These are phyloP conservation scores for Lentinus tigrinus DNA, from an alignment of 768 basidiomycete species.

Conservation along the genomic window DNA sequence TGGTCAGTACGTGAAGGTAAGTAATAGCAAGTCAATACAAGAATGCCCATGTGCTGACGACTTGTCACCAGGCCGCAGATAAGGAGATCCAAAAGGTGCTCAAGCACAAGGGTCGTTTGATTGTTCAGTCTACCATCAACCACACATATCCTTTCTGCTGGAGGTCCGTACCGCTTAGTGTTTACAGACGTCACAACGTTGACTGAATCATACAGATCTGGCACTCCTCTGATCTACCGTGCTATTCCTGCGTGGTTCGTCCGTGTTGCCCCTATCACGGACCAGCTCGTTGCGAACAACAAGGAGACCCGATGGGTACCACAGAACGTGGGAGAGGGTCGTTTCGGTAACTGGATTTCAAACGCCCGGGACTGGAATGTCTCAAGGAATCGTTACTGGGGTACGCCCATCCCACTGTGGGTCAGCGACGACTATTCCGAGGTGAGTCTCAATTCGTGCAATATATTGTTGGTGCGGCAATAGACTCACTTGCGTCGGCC, in stretches of 20 bases:
- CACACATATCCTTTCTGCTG: slow-evolving; percentile 98
- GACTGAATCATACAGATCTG: slow-evolving; percentile 57
- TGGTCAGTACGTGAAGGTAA: slow-evolving; percentile 87
- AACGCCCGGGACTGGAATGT: slow-evolving; percentile 99
- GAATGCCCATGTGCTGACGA: background rate
- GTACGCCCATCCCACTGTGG: slow-evolving; percentile 97
- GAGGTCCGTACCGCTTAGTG: slow-evolving; percentile 52
- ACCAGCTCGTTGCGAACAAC: slow-evolving; percentile 89
- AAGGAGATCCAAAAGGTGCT: slow-evolving; percentile 89
- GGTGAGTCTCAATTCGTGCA: slow-evolving; percentile 37
- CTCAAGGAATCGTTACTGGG: slow-evolving; percentile 99
- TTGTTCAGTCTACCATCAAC: slow-evolving; percentile 82
- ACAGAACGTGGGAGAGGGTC: slow-evolving; percentile 81
- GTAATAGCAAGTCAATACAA: slow-evolving; percentile 10
- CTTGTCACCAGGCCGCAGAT: slow-evolving; percentile 70
- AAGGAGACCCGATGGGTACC: slow-evolving; percentile 94
- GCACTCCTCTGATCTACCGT: slow-evolving; percentile 93
- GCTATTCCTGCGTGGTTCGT: slow-evolving; percentile 98
- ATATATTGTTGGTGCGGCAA: too few species aligned
- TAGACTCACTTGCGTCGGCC: background rate
- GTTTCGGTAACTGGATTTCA: slow-evolving; percentile 96
- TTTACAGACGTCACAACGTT: background rate
- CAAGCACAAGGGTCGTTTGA: slow-evolving; percentile 82
- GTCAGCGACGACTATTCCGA: slow-evolving; percentile 90
- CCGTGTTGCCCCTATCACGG: slow-evolving; percentile 78